A percentile compares a stretch with the other conserved stretches of the same genome.
Evolutionary conservation across 2,329 filamentous ascomycete genomes (phyloP).

Genomic region (Aspergillus pseudoterreus): DNA sequence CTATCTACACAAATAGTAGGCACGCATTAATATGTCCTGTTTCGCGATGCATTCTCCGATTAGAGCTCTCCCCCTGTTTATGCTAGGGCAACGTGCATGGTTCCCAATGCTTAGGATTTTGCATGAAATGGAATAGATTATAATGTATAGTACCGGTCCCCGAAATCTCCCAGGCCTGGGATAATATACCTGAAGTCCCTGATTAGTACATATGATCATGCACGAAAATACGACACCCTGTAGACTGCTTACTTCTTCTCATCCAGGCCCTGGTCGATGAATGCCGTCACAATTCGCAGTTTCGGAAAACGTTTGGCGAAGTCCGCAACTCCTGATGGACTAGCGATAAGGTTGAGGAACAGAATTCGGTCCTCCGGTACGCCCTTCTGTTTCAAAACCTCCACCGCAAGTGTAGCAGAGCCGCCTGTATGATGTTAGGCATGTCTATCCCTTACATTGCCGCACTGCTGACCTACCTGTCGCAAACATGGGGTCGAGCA

Average conservation of each 20-base stretch:
- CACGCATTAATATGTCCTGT: background rate
- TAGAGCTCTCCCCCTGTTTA: too few relatives aligned
- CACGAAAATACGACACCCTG: background rate
- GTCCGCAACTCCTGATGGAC: slow-evolving; percentile 82
- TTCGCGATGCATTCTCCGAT: too few relatives aligned
- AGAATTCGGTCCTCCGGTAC: slow-evolving; percentile 94
- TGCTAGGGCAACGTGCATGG: background rate
- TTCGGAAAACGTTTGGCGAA: slow-evolving; percentile 88
- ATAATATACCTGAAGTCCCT: slow-evolving; percentile 73
- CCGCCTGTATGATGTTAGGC: slow-evolving; percentile 58
- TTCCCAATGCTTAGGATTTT: background rate
- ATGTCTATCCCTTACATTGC: background rate
- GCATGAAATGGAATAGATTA: slow-evolving; percentile 38
- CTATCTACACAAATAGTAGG: background rate
- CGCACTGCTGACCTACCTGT: slow-evolving; percentile 60
- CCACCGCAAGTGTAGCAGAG: slow-evolving; percentile 94
- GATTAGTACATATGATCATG: slow-evolving; percentile 7
- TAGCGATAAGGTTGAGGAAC: slow-evolving; percentile 97
- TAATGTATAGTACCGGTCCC: slow-evolving; percentile 92
- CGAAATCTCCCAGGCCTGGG: slow-evolving; percentile 90
- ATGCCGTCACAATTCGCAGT: slow-evolving; percentile 87
- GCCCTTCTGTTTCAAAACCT: slow-evolving; percentile 82
- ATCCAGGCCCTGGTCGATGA: slow-evolving; percentile 93
- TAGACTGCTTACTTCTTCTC: slow-evolving; percentile 81
- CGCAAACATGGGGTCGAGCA: slow-evolving; percentile 98